These are phyloP conservation scores for Beta lomatogona DNA, from an alignment of 179 eudicot genomes.

Conservation along the genomic window DNA sequence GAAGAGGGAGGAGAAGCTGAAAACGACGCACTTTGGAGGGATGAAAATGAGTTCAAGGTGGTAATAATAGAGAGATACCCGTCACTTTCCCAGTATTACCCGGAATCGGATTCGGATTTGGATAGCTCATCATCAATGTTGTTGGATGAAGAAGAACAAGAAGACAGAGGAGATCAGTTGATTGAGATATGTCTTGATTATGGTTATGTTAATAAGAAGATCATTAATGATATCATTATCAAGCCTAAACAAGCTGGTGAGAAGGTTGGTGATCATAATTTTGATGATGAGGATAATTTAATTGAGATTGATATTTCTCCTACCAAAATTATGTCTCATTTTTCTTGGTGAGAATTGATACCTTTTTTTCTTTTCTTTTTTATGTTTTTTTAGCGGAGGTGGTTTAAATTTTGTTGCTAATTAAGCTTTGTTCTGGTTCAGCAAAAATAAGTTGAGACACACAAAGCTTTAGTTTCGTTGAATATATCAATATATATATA, in stretches of 20 bases:
- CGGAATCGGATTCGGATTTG: slow-evolving; percentile 56
- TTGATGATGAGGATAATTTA: slow-evolving; percentile 35
- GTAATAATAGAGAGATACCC: slow-evolving; percentile 41
- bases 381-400: not conserved
- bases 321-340: not conserved
- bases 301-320: slow-evolving; percentile 43
- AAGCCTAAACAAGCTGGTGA: not conserved
- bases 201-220: slow-evolving; percentile 32
- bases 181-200: slow-evolving; percentile 71
- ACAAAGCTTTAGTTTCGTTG: no score
- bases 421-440: not conserved
- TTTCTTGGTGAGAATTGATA: slow-evolving; percentile 8
- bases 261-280: not conserved
- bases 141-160: slow-evolving; percentile 42
- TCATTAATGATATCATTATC: slow-evolving; percentile 11
- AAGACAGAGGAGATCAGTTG: slow-evolving; percentile 50
- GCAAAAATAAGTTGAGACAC: not conserved
- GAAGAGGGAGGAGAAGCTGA: slow-evolving; percentile 39
- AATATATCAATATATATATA: no score
- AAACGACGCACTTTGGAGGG: slow-evolving; percentile 10
- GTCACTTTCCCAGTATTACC: slow-evolving; percentile 56
- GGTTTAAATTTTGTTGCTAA: not conserved
- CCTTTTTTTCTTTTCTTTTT: not conserved
- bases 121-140: slow-evolving; percentile 40
- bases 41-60: not conserved